Base-by-base conservation (phyloP, 2,329 filamentous ascomycete species). In the Pseudocercospora fijiensis region DNA sequence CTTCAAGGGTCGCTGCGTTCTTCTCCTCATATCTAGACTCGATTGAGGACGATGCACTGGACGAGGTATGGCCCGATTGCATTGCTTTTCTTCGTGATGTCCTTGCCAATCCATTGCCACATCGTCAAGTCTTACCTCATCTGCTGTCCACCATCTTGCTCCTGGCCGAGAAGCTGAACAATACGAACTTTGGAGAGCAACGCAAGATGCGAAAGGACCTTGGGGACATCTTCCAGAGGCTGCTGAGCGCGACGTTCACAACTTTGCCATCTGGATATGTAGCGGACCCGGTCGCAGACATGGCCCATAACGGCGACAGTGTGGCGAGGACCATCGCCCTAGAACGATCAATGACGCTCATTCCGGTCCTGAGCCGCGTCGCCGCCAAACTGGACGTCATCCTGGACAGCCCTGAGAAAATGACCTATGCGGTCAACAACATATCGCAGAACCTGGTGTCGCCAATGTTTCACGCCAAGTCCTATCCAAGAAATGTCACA, bases 11-110 rank as follows among this genome's bases (percentile, higher is more conserved):
- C 10, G 91, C 94, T 8, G 86, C 90, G 8, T 99, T 99, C 76
- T 78, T 98, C 51, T 90, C 96, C 7, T 90, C 95, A 66, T 99
- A 99, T 76, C 89, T 92, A 0, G 86, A 86, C 28, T 95, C 93
- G 0, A 82, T 98, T 11, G 95, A 99, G 73, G 95, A 99, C 72
- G 95, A 99, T 79, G 90, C 95, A 16, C 94, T 97, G 85, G 95
- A 99, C 72, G 95, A 99, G 77, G 96, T 99, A 56, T 99, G 95
- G 95, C 84, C 88, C 45, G 94, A 99, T 75, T 99, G 94, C 76
- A 92, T 93, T 72, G 86, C 89, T 0, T 99, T 99, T 76, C 78
- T 98, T 65, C 90, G 88, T 67, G 96, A 99, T 74, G 85, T 99
- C 27, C 83, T 99, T 27, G 88, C 89, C 24, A 99, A 99, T 73